A percentile compares a stretch with the other conserved stretches of the same genome.
Conservation (phyloP, 2,329 filamentous ascomycete genomes). For the Pseudocercospora macadamiae region DNA sequence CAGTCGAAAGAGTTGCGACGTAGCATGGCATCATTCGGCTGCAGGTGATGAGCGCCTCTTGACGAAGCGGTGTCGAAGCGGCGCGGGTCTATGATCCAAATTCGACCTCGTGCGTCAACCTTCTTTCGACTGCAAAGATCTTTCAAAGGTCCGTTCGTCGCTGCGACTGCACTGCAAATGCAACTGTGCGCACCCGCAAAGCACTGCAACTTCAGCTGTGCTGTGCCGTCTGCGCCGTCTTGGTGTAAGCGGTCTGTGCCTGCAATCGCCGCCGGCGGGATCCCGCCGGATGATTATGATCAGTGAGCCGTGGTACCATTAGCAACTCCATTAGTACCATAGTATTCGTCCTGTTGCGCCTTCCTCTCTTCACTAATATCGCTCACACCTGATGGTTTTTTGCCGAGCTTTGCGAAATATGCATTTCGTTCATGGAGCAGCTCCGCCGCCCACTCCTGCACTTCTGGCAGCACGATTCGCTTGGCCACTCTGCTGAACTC, state of each 20-base stretch:
- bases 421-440: conserved; percentile 74
- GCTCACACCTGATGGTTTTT: conserved; percentile 30
- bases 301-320: not conserved
- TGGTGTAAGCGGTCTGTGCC: not conserved
- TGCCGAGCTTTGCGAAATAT: conserved; percentile 63
- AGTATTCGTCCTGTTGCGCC: conserved; percentile 41
- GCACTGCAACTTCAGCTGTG: not conserved
- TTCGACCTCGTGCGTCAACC: too few relatives aligned
- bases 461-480: conserved; percentile 74
- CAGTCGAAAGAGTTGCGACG: not conserved
- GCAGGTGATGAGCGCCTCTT: conserved; percentile 1
- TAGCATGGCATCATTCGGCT: not conserved
- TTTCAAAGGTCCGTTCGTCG: not conserved
- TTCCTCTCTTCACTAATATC: conserved; percentile 33
- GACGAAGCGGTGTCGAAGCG: not conserved
- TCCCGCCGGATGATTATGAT: too few relatives aligned
- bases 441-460: conserved; percentile 76
- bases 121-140: not conserved
- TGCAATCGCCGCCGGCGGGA: not conserved
- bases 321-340: conserved; percentile 30
- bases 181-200: too few relatives aligned
- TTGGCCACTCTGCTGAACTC: conserved; percentile 83
- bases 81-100: not conserved
- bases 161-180: not conserved
- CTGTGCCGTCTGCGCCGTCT: not conserved